These are phyloP conservation scores for Clarireedia sp. DNA, from an alignment of 2,329 filamentous ascomycete species.

Conservation along the genomic window DNA sequence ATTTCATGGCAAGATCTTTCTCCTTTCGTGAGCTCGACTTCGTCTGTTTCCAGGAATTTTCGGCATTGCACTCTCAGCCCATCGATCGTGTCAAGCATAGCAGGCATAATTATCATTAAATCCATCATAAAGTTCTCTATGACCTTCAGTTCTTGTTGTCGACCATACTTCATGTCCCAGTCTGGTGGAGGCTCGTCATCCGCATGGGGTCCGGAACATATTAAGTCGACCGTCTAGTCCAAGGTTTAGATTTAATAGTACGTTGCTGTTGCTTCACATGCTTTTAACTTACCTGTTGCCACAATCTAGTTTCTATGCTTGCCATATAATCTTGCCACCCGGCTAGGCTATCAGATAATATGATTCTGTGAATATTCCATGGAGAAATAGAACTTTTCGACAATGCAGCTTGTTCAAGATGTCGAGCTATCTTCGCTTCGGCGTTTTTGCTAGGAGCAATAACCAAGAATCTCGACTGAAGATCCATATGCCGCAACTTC, in stretches of 20 bases:
- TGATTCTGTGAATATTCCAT: slow-evolving; percentile 15
- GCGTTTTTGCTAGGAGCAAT: slow-evolving; percentile 12
- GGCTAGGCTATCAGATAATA: slow-evolving; percentile 15
- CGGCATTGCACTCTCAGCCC: slow-evolving; percentile 6
- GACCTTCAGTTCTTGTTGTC: slow-evolving; percentile 18
- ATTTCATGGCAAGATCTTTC: not conserved
- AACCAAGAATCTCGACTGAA: slow-evolving; percentile 12
- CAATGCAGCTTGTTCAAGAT: not conserved
- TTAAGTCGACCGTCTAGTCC: not conserved
- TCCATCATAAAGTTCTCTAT: slow-evolving; percentile 20
- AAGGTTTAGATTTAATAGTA: too few relatives aligned
- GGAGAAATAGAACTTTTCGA: not conserved
- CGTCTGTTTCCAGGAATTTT: not conserved
- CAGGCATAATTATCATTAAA: slow-evolving; percentile 15
- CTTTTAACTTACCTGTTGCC: slow-evolving; percentile 5
- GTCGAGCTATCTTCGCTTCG: slow-evolving; percentile 1
- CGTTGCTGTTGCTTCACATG: not conserved
- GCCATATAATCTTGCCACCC: slow-evolving; percentile 19
- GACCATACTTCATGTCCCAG: slow-evolving; percentile 15
- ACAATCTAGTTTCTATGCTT: slow-evolving; percentile 12
- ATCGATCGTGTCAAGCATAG: slow-evolving; percentile 10
- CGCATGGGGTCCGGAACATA: not conserved
- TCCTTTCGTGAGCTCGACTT: not conserved
- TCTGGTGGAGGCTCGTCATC: slow-evolving; percentile 13
- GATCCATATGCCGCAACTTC: not conserved